Percentiles rank a stretch among this genome's conserved stretches.
These are phyloP conservation scores for Pichia sp. DNA, from an alignment of 1,139 yeast genomes.

Conservation along the genomic window DNA sequence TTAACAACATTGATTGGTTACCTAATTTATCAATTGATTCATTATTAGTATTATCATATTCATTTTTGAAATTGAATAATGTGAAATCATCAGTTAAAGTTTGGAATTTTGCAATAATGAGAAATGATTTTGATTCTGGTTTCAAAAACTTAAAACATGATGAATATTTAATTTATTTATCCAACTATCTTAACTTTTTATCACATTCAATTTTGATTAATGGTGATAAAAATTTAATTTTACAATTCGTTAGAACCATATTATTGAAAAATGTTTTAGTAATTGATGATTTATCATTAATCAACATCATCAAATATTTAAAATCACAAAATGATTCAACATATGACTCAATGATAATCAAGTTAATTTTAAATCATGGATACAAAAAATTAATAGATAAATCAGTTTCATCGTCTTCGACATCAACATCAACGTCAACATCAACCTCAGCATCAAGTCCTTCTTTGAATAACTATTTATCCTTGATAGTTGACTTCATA, in stretches of 20 bases:
- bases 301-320: slow-evolving; percentile 22
- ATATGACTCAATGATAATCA: slow-evolving; percentile 14
- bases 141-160: slow-evolving; percentile 8
- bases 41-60: slow-evolving; percentile 22
- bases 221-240: slow-evolving; percentile 18
- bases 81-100: slow-evolving; percentile 22
- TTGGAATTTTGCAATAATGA: slow-evolving; percentile 26
- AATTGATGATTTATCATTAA: slow-evolving; percentile 19
- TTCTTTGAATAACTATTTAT: slow-evolving; percentile 25
- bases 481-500: slow-evolving; percentile 24
- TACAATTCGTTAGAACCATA: slow-evolving; percentile 25
- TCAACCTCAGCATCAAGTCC: neutral
- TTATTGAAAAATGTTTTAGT: slow-evolving; percentile 23
- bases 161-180: slow-evolving; percentile 15
- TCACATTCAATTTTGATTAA: slow-evolving; percentile 13
- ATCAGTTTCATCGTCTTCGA: neutral
- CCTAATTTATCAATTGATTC: slow-evolving; percentile 27
- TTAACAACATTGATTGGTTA: slow-evolving; percentile 26
- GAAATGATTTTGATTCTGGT: slow-evolving; percentile 26
- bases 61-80: slow-evolving; percentile 19
- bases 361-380: slow-evolving; percentile 27
- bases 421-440: neutral
- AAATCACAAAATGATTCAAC: slow-evolving; percentile 10
- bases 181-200: slow-evolving; percentile 17
- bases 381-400: slow-evolving; percentile 17